phyloP scores from a whole-genome alignment of 148 eudicot species.

The Euryodendron excelsum region DNA sequence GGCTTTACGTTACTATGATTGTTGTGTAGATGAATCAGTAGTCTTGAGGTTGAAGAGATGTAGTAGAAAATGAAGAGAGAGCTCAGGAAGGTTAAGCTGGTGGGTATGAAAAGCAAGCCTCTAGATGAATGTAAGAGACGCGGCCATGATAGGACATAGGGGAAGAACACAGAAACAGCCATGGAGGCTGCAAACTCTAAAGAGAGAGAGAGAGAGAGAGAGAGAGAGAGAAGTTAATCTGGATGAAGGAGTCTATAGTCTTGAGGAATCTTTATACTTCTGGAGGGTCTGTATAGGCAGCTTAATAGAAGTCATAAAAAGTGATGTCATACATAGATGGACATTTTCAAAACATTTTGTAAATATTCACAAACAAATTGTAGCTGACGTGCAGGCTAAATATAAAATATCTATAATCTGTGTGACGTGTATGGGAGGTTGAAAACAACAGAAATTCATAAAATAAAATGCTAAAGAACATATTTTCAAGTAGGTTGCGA shows the following conservation, averaged over 20 bases:
- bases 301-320: not conserved
- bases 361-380: no score
- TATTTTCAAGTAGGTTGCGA: not conserved
- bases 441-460: not conserved
- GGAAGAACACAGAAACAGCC: not conserved
- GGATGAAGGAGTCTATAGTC: not conserved
- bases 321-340: not conserved
- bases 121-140: not conserved
- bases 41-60: slow-evolving; percentile 32
- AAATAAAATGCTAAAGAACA: not conserved
- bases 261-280: not conserved
- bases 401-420: not conserved
- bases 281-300: not conserved
- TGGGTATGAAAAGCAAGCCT: slow-evolving; percentile 17
- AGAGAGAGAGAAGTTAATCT: not conserved
- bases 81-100: slow-evolving; percentile 22
- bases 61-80: slow-evolving; percentile 23
- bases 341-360: not conserved
- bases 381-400: not conserved
- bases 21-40: slow-evolving; percentile 11
- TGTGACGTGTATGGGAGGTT: not conserved
- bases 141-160: not conserved
- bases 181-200: not conserved
- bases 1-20: not conserved
- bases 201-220: slow-evolving; percentile 8